A percentile compares a stretch with the other conserved stretches of the same genome.
Conservation (phyloP, 169 alveolate species). For the Eimeria brunetti region DNA sequence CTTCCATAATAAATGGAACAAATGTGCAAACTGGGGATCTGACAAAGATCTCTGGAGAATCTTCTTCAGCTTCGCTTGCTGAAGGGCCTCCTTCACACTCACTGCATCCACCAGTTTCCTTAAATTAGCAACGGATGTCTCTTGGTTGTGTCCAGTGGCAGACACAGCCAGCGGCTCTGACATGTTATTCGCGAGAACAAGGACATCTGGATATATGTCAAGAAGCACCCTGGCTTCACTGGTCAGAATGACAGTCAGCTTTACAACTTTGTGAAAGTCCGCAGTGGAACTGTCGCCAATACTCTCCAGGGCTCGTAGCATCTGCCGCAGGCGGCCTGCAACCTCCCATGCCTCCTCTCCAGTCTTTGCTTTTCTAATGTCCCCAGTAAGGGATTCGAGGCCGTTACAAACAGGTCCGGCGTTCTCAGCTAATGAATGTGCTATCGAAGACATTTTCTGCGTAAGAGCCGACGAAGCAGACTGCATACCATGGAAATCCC, state of each 20-base stretch:
- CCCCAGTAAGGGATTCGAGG: neutral
- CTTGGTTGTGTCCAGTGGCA: neutral
- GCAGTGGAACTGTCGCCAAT: neutral
- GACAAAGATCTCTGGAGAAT: neutral
- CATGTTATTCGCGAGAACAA: slow-evolving; percentile 3
- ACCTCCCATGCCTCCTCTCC: neutral
- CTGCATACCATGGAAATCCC: neutral
- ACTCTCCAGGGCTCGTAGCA: slow-evolving; percentile 11
- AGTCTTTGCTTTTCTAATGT: neutral
- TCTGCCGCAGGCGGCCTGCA: neutral
- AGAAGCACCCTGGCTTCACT: neutral
- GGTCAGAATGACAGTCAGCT: slow-evolving; percentile 16
- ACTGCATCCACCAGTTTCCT: neutral
- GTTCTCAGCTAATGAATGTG: neutral
- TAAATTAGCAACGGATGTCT: neutral
- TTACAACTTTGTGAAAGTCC: neutral
- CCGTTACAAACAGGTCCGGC: neutral
- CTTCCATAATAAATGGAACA: neutral
- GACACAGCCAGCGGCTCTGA: neutral
- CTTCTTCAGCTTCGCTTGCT: neutral
- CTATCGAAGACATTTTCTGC: neutral
- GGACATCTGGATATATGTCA: neutral
- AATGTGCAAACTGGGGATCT: neutral
- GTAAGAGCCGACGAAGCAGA: neutral
- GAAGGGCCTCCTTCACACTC: neutral